Evolutionary conservation across 208 protist species (phyloP), one percentile per base, ranked within the genome.

Genomic region (Trypanosoma mega): DNA sequence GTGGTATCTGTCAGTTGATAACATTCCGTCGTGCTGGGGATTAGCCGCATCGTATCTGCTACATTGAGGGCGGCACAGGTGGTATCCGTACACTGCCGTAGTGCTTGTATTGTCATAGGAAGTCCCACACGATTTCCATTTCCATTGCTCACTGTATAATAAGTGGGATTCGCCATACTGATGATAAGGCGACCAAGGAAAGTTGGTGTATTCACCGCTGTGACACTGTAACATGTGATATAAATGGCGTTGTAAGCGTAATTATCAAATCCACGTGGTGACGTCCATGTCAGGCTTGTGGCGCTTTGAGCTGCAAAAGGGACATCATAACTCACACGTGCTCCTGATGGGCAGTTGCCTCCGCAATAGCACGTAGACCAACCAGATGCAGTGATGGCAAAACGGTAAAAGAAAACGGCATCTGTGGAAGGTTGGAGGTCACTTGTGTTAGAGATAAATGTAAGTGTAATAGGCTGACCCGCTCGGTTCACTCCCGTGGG

Each of bases 291-390:
- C 8, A 78, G 59, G 2, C 54, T 57, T 27, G 34, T 67, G 18
- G 26, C 43, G 8, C 65, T 78, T 31, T 72, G 63, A 60, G 36
- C 39, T 30, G 67, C 52, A 12, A 75, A 50, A 30, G 24, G 14
- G 20, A 47, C 41, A 29, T 41, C 21, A 59, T 88, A 91, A 18
- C 27, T 27, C 9, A 87, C 65, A 47, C 43, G 72, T 16, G 53
- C 72, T 24, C 66, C 72, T 2, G 48, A 23, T 23, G 75, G 57
- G 57, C 90, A 96, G 11, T 56, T 61, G n/a, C 39, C 47, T 56
- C 85, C 74, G 70, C 90, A 96, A 73, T 84, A 93, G 72, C 90
- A 96, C 52, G 69, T 79, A 31, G 66, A 70, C 43, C 65, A 70
- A 20, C 65, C 62, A 50, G 58, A 77, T 11, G 75, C 70, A 16